Evolutionary conservation across 768 basidiomycete species (phyloP).

Genomic region (Leccinum subgranulosum): DNA sequence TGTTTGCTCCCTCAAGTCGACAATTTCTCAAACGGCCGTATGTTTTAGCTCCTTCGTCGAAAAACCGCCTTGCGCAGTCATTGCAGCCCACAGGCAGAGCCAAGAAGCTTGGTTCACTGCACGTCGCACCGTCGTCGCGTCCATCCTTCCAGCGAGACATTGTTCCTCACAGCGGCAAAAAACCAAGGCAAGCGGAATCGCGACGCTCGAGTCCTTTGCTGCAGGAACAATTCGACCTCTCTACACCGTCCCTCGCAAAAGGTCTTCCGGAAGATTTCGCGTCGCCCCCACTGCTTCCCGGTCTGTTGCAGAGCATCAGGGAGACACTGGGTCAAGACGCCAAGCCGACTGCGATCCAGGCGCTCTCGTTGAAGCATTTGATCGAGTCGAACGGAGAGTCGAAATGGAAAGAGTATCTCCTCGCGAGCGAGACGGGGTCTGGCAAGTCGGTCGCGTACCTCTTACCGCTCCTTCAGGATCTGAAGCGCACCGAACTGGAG

Average conservation of each 20-base stretch:
- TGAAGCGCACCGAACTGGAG: conserved; percentile 63
- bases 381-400: conserved; percentile 31
- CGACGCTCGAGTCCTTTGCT: conserved; percentile 30
- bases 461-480: conserved; percentile 73
- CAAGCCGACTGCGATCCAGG: conserved; percentile 75
- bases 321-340: conserved; percentile 56
- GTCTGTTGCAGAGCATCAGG: conserved; percentile 54
- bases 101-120: conserved; percentile 25
- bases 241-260: conserved; percentile 17
- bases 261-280: conserved; percentile 46
- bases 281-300: conserved; percentile 68
- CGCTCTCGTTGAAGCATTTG: conserved; percentile 65
- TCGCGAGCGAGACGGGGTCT: conserved; percentile 88
- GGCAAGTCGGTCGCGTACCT: conserved; percentile 92
- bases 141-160: conserved; percentile 15
- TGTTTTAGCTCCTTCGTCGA: conserved; percentile 21
- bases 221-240: conserved; percentile 37
- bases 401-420: conserved; percentile 47
- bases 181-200: neutral
- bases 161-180: conserved; percentile 18
- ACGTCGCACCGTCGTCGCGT: conserved; percentile 21
- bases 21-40: neutral
- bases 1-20: neutral
- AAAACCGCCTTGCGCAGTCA: conserved; percentile 26
- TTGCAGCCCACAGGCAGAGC: conserved; percentile 26